phyloP scores from a whole-genome alignment of 768 basidiomycete species.

The Hirschioporus abietinus region DNA sequence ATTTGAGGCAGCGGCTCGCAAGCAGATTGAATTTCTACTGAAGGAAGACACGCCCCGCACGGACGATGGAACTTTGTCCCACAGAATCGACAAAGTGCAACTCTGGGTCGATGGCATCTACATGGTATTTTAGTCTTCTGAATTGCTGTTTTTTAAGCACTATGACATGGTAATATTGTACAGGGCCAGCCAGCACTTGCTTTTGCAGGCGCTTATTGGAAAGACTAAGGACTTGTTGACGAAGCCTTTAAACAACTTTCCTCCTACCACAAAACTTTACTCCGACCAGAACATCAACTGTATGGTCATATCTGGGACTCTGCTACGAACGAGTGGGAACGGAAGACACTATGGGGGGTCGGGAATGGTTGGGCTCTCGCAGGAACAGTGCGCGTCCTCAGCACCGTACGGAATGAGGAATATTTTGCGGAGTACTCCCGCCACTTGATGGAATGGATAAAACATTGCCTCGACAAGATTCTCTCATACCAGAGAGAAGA shows the following conservation, averaged over 20 bases:
- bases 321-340: not conserved
- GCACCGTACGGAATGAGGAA: not conserved
- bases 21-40: not conserved
- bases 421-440: not conserved
- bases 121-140: slow-evolving; percentile 2
- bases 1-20: not conserved
- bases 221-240: not conserved
- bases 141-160: too few species aligned
- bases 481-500: slow-evolving; percentile 8
- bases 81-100: slow-evolving; percentile 2
- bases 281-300: slow-evolving; percentile 9
- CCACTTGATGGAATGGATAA: slow-evolving; percentile 11
- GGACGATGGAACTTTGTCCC: not conserved
- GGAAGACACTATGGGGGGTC: slow-evolving; percentile 10
- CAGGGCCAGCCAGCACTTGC: slow-evolving; percentile 7
- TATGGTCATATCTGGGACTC: not conserved
- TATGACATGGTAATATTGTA: not conserved
- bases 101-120: slow-evolving; percentile 11
- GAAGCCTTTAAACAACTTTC: slow-evolving; percentile 13
- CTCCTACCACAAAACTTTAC: slow-evolving; percentile 18
- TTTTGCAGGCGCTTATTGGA: slow-evolving; percentile 4
- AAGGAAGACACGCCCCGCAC: not conserved
- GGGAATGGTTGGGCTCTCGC: slow-evolving; percentile 23
- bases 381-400: slow-evolving; percentile 18
- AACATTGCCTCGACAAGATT: slow-evolving; percentile 13